A percentile compares a stretch with the other conserved stretches of the same genome.
Evolutionary conservation across 2,329 filamentous ascomycete genomes (phyloP).

Genomic region (Cercospora citrullina): DNA sequence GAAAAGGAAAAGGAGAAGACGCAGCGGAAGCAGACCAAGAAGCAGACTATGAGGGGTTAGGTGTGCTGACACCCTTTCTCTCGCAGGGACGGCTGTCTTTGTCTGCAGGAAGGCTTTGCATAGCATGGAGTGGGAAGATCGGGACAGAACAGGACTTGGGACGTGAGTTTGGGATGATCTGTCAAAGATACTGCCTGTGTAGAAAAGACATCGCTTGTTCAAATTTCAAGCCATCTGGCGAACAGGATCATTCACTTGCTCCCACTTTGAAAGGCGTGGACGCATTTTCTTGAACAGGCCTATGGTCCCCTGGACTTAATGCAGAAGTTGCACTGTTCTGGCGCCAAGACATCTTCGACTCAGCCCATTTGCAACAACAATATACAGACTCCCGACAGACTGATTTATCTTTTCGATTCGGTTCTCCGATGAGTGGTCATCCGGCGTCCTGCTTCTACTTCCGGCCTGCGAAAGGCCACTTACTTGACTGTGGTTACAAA

Average conservation of each 20-base stretch:
- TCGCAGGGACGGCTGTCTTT: not conserved
- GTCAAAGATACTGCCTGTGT: not conserved
- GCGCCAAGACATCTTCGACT: not conserved
- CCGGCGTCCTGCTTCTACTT: not conserved
- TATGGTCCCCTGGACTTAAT: not conserved
- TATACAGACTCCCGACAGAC: not conserved
- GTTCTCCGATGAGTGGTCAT: not conserved
- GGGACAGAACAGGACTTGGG: not conserved
- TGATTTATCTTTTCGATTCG: not conserved
- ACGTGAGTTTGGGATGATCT: not conserved
- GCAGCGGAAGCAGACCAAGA: slow-evolving; percentile 60
- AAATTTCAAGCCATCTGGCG: not conserved
- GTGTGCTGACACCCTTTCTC: not conserved
- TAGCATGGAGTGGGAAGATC: not conserved
- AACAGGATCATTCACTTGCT: not conserved
- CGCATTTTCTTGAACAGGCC: not conserved
- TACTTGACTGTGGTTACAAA: not conserved
- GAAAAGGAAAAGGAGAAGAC: slow-evolving; percentile 89
- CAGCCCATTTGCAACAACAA: not conserved
- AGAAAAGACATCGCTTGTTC: not conserved
- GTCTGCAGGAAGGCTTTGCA: not conserved
- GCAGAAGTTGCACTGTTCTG: not conserved
- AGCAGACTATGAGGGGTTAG: slow-evolving; percentile 46
- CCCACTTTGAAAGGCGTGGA: not conserved
- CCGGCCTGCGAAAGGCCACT: not conserved